Evolutionary conservation across 1,284 basidiomycete species (phyloP).

Genomic region (Rhodotorula sp.): DNA sequence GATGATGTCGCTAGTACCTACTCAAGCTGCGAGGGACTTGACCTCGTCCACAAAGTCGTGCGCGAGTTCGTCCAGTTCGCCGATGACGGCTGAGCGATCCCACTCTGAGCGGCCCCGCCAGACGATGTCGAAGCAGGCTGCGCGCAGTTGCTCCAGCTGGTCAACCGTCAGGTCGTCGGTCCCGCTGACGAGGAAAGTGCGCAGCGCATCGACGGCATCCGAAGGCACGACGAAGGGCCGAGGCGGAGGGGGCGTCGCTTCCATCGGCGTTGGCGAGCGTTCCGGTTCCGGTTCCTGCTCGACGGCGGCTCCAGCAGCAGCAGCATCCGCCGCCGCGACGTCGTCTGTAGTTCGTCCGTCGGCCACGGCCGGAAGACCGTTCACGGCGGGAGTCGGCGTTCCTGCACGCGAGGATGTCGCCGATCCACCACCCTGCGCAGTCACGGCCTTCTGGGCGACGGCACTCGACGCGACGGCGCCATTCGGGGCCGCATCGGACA

Average conservation of each 20-base stretch:
- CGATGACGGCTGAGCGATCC: conserved; percentile 59
- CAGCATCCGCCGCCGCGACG: neutral
- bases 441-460: neutral
- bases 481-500: neutral
- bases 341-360: neutral
- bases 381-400: conserved; percentile 9
- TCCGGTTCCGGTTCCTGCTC: neutral
- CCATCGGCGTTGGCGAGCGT: conserved; percentile 25
- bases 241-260: conserved; percentile 35
- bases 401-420: neutral
- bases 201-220: conserved; percentile 54
- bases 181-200: conserved; percentile 54
- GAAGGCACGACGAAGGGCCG: conserved; percentile 61
- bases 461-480: neutral
- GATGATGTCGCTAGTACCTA: neutral
- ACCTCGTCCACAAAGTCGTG: conserved; percentile 43
- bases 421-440: neutral
- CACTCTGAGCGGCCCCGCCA: conserved; percentile 80
- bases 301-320: neutral
- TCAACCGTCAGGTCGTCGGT: conserved; percentile 72
- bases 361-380: neutral
- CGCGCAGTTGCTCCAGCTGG: conserved; percentile 88
- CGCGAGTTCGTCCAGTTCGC: conserved; percentile 34
- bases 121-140: conserved; percentile 71
- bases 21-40: conserved; percentile 16